These are phyloP conservation scores for Clathrus columnatus DNA, from an alignment of 768 basidiomycete species.

Conservation along the genomic window DNA sequence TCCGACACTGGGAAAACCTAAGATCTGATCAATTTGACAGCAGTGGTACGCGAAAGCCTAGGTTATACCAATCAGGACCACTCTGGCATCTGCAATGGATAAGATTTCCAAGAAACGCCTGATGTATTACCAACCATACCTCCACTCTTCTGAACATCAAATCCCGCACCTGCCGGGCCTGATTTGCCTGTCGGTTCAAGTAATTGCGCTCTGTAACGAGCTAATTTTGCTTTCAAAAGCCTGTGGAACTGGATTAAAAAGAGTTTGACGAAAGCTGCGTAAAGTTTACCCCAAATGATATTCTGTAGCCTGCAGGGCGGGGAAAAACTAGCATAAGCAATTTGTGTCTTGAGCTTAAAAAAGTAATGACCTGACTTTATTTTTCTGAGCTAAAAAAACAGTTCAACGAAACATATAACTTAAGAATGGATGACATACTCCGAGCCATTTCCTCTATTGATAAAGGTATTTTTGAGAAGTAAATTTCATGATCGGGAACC, in stretches of 20 bases:
- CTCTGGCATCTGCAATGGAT: constrained; percentile 56
- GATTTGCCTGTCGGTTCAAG: constrained; percentile 87
- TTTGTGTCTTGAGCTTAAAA: not conserved
- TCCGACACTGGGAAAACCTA: constrained; percentile 9
- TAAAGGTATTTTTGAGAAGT: not conserved
- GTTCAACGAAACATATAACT: not conserved
- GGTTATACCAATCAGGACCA: constrained; percentile 74
- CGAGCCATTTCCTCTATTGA: constrained; percentile 89
- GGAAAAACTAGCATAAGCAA: constrained; percentile 9
- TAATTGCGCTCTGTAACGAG: constrained; percentile 89
- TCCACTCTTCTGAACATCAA: constrained; percentile 81
- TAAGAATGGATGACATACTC: constrained; percentile 46
- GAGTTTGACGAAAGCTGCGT: not conserved
- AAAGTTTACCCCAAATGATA: constrained; percentile 70
- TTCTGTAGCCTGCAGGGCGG: constrained; percentile 64
- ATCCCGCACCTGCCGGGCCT: constrained; percentile 71
- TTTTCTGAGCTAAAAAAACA: constrained; percentile 70
- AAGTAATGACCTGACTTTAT: constrained; percentile 51
- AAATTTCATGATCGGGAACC: not conserved
- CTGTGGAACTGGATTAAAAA: not conserved
- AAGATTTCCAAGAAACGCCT: not conserved
- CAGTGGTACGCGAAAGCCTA: not conserved
- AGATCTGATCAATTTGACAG: not conserved
- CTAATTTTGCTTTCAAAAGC: constrained; percentile 88
- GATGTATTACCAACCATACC: constrained; percentile 18